These are phyloP conservation scores for Prunus salicina DNA, from an alignment of 306 rosid genomes.

Conservation along the genomic window DNA sequence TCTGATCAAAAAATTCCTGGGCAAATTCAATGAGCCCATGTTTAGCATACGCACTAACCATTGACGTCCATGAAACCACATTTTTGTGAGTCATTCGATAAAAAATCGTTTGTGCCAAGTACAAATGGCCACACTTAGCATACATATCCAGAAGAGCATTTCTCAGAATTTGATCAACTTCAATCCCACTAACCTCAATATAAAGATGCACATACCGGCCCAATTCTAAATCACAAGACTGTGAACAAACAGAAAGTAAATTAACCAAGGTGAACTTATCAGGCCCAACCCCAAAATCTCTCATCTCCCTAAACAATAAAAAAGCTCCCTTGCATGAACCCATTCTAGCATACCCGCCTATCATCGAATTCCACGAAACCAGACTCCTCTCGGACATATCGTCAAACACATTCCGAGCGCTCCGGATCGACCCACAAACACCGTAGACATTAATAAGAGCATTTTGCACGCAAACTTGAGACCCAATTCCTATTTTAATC, in stretches of 20 bases:
- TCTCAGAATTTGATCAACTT: conserved; percentile 49
- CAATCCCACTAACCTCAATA: conserved; percentile 40
- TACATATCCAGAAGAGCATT: conserved; percentile 70
- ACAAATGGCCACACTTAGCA: conserved; percentile 64
- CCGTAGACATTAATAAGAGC: conserved; percentile 43
- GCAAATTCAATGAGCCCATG: conserved; percentile 48
- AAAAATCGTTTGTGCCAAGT: conserved; percentile 39
- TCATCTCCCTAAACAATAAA: conserved; percentile 51
- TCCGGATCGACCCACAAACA: conserved; percentile 36
- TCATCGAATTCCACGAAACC: conserved; percentile 77
- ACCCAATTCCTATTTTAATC: conserved; percentile 53
- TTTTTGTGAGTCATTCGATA: conserved; percentile 45
- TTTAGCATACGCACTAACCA: conserved; percentile 61
- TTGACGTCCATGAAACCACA: conserved; percentile 67
- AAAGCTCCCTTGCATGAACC: conserved; percentile 35
- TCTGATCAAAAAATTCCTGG: conserved; percentile 40
- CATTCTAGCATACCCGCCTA: conserved; percentile 53
- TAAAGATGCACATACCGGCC: conserved; percentile 58
- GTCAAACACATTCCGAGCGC: conserved; percentile 59
- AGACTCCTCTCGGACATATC: conserved; percentile 47
- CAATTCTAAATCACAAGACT: conserved; percentile 36
- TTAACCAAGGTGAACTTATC: conserved; percentile 63
- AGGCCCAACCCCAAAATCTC: conserved; percentile 37
- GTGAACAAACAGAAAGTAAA: conserved; percentile 68
- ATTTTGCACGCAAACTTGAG: conserved; percentile 50